Evolutionary conservation across 441 rosid species (phyloP).

Genomic region (Populus hybrid): DNA sequence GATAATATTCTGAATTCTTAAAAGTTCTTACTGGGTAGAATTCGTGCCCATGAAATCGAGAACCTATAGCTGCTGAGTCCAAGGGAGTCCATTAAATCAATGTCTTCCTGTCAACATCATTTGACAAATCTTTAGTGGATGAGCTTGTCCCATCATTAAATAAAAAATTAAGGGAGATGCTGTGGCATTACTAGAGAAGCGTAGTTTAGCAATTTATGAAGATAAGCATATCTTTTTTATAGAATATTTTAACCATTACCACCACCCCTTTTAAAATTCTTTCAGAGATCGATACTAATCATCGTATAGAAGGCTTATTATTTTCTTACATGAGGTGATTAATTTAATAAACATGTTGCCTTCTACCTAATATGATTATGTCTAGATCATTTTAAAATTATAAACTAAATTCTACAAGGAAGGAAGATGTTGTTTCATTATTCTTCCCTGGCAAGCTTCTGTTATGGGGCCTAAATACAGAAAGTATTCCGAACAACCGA

Average conservation of each 20-base stretch:
- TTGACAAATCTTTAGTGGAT: neutral
- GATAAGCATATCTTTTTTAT: neutral
- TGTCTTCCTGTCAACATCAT: slow-evolving; percentile 36
- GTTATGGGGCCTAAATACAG: neutral
- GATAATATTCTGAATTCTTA: neutral
- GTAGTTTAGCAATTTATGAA: neutral
- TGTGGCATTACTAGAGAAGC: neutral
- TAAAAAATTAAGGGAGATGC: neutral
- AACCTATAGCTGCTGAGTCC: slow-evolving; percentile 45
- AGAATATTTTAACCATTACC: neutral
- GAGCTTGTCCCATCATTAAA: neutral
- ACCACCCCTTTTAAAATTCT: neutral
- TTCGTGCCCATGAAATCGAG: slow-evolving; percentile 53
- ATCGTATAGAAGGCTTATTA: neutral
- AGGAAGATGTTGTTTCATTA: no score
- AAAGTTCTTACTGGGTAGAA: slow-evolving; percentile 44
- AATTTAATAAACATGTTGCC: neutral
- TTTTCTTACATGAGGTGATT: neutral
- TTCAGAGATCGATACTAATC: neutral
- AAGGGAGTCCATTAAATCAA: slow-evolving; percentile 38
- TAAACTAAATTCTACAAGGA: no score
- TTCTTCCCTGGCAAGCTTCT: no score
- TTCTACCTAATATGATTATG: no score
- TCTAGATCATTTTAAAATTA: no score
- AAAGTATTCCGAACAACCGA: no score